Base-by-base conservation (phyloP, 352 stramenopile genomes). In the Pythium oligandrum region DNA sequence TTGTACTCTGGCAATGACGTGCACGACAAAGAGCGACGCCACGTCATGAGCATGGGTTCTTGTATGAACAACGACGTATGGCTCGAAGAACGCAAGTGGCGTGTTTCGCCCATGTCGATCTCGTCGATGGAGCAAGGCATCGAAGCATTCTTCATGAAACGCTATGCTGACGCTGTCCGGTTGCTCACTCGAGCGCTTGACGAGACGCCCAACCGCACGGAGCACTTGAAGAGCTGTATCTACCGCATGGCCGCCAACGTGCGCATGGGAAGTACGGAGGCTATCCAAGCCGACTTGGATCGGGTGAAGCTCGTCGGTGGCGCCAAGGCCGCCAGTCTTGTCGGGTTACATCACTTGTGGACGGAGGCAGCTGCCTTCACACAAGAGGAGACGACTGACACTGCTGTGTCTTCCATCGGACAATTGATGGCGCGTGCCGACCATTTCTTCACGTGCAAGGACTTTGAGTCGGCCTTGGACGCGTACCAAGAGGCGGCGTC, bases 191-290 rank as follows among this genome's bases (percentile, higher is more conserved):
- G 61, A 26, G 76, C 71, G 38, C 57, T 86, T 2, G 37, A 66
- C 4, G 63, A 81, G 33, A 48, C 78, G 44, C 66, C 77, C 4
- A 76, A 88, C 47, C 79, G 82, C 38, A 85, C 74, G 0, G 68
- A 86, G 55, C 73, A 88, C 57, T 76, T 90, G 31, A 86, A 86
- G 48, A 86, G 76, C 47, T 90, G 84, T 57, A 71, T 77, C 0
- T 90, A 90, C 61, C 69, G 79, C 9, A 87, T 90, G 78, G 78
- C 73, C 4, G 74, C 76, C 37, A 87, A 90, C 46, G 44, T 90
- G 31, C 71, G 77, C 31, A 66, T 90, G 56, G 59, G 74, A 12
- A 56, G 68, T 47, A 84, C 81, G 36, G 73, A 86, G 34, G 35
- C 69, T 10, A 72, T 90, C 7, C 55, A 72, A 12, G 56, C 60